phyloP scores from a whole-genome alignment of 345 rosid genomes.

The Psidium guajava region DNA sequence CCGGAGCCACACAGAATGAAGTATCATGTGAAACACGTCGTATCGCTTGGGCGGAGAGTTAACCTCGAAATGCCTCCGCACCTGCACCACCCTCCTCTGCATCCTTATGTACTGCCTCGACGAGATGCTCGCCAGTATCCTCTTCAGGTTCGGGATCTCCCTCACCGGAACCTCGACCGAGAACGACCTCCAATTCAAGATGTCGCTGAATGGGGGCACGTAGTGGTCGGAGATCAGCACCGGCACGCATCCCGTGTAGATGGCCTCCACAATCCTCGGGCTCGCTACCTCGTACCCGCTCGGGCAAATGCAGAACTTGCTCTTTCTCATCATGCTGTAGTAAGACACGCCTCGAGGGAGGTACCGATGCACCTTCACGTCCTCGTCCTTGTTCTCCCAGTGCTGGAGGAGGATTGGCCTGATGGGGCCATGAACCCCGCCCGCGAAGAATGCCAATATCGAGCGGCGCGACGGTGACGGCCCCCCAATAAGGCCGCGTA shows the following conservation, averaged over 20 bases:
- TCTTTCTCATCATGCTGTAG: constrained; percentile 58
- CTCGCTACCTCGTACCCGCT: constrained; percentile 96
- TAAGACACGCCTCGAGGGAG: constrained; percentile 66
- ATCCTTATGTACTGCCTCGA: constrained; percentile 70
- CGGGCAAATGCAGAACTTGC: constrained; percentile 82
- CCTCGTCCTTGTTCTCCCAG: constrained; percentile 74
- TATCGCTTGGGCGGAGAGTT: constrained; percentile 69
- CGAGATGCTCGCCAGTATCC: constrained; percentile 42
- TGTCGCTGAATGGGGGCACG: constrained; percentile 81
- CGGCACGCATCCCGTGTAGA: constrained; percentile 81
- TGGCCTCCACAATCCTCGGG: constrained; percentile 75
- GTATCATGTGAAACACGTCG: constrained; percentile 91
- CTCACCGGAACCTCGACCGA: constrained; percentile 51
- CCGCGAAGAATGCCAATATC: constrained; percentile 83
- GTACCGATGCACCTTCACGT: constrained; percentile 52
- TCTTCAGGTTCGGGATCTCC: constrained; percentile 69
- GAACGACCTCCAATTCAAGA: constrained; percentile 72
- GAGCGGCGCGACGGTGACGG: constrained; percentile 70
- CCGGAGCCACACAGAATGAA: constrained; percentile 84
- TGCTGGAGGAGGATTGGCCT: constrained; percentile 73
- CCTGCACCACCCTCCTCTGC: constrained; percentile 63
- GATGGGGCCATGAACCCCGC: constrained; percentile 90
- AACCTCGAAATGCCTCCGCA: constrained; percentile 73
- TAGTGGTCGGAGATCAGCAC: constrained; percentile 76
- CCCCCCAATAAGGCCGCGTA: constrained; percentile 54